Conservation (phyloP, 306 rosid species). For the Bauhinia variegata region DNA sequence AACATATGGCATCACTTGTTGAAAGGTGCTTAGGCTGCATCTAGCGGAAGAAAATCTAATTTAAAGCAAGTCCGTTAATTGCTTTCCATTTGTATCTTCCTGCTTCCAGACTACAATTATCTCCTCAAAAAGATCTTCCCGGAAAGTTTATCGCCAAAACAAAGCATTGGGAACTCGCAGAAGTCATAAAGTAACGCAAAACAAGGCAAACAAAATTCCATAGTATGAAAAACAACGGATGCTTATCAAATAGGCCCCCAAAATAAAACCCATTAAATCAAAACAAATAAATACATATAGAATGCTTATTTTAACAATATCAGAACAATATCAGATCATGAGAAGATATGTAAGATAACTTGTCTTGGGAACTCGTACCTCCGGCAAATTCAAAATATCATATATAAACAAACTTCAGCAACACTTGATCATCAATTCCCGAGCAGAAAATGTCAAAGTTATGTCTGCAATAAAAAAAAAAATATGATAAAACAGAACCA, state of each 20-base stretch:
- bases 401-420: slow-evolving; percentile 10
- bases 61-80: neutral
- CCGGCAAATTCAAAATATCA: slow-evolving; percentile 22
- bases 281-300: neutral
- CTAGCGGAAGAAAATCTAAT: slow-evolving; percentile 19
- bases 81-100: neutral
- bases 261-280: slow-evolving; percentile 8
- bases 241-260: neutral
- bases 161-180: slow-evolving; percentile 3
- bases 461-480: neutral
- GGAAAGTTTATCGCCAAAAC: slow-evolving; percentile 5
- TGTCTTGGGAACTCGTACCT: slow-evolving; percentile 1
- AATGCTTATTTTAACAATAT: slow-evolving; percentile 4
- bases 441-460: slow-evolving; percentile 3
- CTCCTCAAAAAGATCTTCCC: neutral
- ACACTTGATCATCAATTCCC: slow-evolving; percentile 33
- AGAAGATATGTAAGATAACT: neutral
- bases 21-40: slow-evolving; percentile 16
- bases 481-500: neutral
- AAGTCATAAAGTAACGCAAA: neutral
- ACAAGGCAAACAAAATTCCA: neutral
- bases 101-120: neutral
- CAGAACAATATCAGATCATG: slow-evolving; percentile 33
- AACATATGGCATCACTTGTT: neutral
- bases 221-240: neutral